Percentiles rank a stretch among this genome's conserved stretches.
Evolutionary conservation across 73 alveolate genomes (phyloP).

Genomic region (Paramecium sonneborni): DNA sequence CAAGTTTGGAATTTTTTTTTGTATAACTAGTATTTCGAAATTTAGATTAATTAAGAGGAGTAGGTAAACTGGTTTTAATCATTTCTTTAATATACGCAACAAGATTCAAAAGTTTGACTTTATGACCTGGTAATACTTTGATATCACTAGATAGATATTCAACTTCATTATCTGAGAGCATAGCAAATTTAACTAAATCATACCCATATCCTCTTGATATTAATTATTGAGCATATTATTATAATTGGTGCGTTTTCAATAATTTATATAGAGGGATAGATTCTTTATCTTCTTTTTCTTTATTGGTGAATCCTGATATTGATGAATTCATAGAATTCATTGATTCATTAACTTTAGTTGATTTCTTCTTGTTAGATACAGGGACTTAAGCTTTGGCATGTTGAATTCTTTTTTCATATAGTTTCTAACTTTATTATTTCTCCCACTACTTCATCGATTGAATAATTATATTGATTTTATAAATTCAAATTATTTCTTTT

Average conservation of each 20-base stretch:
- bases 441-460: constrained; percentile 67
- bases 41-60: constrained; percentile 19
- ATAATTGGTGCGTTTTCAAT: constrained; percentile 32
- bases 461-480: neutral
- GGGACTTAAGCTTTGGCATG: constrained; percentile 59
- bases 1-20: neutral
- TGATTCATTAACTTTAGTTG: constrained; percentile 41
- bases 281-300: constrained; percentile 37
- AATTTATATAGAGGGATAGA: constrained; percentile 45
- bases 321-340: neutral
- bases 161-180: constrained; percentile 2
- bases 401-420: constrained; percentile 44
- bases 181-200: constrained; percentile 46
- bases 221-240: constrained; percentile 46
- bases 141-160: neutral
- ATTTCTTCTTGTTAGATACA: neutral
- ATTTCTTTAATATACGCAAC: constrained; percentile 5
- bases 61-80: neutral
- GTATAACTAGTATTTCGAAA: neutral
- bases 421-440: constrained; percentile 1
- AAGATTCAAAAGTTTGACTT: constrained; percentile 29
- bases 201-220: constrained; percentile 63
- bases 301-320: neutral
- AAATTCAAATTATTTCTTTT: neutral
- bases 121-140: constrained; percentile 68